Evolutionary conservation across 1,284 basidiomycete genomes (phyloP), one percentile per base, ranked within the genome.

Genomic region (Moniliophthora roreri): DNA sequence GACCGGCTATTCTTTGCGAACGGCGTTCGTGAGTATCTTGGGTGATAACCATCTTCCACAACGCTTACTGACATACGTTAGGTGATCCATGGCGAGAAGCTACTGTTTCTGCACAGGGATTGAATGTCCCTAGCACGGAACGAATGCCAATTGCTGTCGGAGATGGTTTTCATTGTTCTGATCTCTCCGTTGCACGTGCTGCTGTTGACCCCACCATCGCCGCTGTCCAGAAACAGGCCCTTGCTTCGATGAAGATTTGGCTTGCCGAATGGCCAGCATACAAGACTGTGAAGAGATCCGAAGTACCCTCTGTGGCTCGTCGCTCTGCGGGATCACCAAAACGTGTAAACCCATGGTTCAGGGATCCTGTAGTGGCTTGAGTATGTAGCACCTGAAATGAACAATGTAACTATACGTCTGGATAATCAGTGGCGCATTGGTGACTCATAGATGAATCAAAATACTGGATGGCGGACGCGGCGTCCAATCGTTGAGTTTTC

Each of bases 41-140:
- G 18, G 21, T 48, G 7, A 16, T 35, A n/a, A 8, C 32, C 8
- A 8, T 32, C 26, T 32, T 24, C 26, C 18, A 41, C 15, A 16
- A 13, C 2, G 15, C 23, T 13, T 15, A 26, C 24, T 45, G 16
- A 18, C 24, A 6, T 24, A 46, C 24, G 16, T n/a, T 41, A 85
- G 85, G 82, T 47, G 87, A 89, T 63, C 86, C 87, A 15, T 89
- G 86, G 87, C 77, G 79, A 54, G 84, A 85, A 55, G 79, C 80
- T 6, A 89, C 87, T 0, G 70, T 87, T 15, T 87, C 86, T 7
- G 82, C 85, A 0, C 75, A 79, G 23, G 72, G 72, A 26, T 68
- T 77, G n/a, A 58, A 68, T 51, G 71, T 78, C 51, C 23, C 62
- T n/a, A 86, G 78, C 62, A 85, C 82, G 2, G 50, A 71, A 1